Evolutionary conservation across 2,329 filamentous ascomycete species (phyloP).

Genomic region (Colletotrichum simmondsii): DNA sequence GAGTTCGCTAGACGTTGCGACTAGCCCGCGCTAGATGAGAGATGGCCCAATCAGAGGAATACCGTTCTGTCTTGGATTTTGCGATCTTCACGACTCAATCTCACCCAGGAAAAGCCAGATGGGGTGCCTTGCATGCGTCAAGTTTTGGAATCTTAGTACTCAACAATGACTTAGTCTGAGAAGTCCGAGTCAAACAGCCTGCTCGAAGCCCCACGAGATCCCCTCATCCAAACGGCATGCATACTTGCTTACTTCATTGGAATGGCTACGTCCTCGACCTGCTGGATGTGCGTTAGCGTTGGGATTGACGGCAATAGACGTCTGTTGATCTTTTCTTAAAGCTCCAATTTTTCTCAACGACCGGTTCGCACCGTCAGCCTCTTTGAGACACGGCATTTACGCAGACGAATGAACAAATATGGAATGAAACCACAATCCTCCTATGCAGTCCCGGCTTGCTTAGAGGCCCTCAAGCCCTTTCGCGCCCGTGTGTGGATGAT

Average conservation of each 20-base stretch:
- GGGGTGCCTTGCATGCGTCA: background rate
- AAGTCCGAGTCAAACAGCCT: constrained; percentile 4
- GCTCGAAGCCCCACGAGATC: background rate
- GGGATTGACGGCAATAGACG: constrained; percentile 11
- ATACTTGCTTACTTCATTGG: background rate
- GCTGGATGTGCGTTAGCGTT: background rate
- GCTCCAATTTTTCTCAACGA: background rate
- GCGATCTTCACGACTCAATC: constrained; percentile 13
- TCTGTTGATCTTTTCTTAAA: background rate
- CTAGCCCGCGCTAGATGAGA: background rate
- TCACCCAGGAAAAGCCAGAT: background rate
- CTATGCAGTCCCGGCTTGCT: background rate
- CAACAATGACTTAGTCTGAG: background rate
- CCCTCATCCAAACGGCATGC: background rate
- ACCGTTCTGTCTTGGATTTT: background rate
- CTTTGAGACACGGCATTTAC: background rate
- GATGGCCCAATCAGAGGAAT: background rate
- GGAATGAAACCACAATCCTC: too few species aligned
- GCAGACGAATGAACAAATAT: background rate
- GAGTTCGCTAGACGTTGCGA: constrained; percentile 7
- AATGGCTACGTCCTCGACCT: background rate
- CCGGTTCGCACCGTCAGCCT: background rate
- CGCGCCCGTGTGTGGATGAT: background rate
- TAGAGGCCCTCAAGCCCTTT: background rate
- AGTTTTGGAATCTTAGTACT: background rate